phyloP scores from a whole-genome alignment of 129 eudicot genomes.

The Centaurea solstitialis region DNA sequence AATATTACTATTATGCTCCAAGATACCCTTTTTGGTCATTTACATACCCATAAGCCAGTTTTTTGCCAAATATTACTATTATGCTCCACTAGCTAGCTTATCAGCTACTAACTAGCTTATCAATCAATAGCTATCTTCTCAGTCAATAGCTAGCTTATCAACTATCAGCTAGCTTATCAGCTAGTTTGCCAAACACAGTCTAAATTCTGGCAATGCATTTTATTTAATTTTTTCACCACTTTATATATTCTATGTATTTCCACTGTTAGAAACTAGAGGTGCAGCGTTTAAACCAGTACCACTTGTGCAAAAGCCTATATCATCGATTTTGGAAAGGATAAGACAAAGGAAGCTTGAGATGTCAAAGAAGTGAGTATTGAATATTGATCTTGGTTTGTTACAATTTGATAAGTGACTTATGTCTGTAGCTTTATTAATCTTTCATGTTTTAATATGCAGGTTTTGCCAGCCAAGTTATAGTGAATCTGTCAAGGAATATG shows the following conservation, averaged over 20 bases:
- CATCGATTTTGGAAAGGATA: constrained; percentile 77
- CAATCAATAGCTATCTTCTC: no score
- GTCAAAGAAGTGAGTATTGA: constrained; percentile 54
- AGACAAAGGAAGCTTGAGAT: constrained; percentile 82
- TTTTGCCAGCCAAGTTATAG: constrained; percentile 4
- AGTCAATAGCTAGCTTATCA: no score
- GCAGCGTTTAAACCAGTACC: constrained; percentile 78
- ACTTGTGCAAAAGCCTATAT: constrained; percentile 71
- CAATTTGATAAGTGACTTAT: not conserved
- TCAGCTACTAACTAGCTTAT: no score
- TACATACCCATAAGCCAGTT: no score
- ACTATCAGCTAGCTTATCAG: no score
- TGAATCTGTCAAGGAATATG: constrained; percentile 25
- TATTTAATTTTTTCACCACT: not conserved
- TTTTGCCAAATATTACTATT: no score
- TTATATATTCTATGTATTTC: not conserved
- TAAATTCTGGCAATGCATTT: not conserved
- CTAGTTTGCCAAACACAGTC: no score
- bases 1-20: no score
- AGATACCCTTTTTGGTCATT: no score
- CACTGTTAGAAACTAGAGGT: constrained; percentile 59
- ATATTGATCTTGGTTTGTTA: not conserved
- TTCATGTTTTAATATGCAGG: constrained; percentile 29
- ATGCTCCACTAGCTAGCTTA: no score
- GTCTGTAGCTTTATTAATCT: not conserved